A percentile compares a stretch with the other conserved stretches of the same genome.
These are phyloP conservation scores for Pestalotiopsis sp. DNA, from an alignment of 2,329 filamentous ascomycete species.

Conservation along the genomic window DNA sequence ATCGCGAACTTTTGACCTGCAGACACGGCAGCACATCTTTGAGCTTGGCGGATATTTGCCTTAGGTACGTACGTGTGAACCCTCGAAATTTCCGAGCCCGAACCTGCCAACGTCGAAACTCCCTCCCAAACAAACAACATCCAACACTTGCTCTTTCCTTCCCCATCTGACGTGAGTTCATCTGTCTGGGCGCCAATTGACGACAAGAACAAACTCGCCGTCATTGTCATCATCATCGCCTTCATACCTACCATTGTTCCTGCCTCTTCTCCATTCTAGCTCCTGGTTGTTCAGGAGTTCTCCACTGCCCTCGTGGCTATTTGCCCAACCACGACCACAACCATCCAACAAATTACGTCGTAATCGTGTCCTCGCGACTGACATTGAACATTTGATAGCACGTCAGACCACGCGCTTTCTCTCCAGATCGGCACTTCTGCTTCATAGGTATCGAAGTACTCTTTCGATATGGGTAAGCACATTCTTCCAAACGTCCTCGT, in stretches of 20 bases:
- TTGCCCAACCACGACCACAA: conserved; percentile 6
- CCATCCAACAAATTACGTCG: conserved; percentile 7
- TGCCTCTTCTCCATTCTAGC: not conserved
- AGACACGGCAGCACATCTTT: conserved; percentile 19
- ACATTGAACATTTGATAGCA: conserved; percentile 21
- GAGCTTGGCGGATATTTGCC: conserved; percentile 8
- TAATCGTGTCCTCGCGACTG: conserved; percentile 21
- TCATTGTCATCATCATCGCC: not conserved
- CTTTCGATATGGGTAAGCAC: conserved; percentile 52
- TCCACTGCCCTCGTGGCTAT: conserved; percentile 13
- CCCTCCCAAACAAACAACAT: not conserved
- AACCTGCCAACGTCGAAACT: not conserved
- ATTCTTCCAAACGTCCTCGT: conserved; percentile 26
- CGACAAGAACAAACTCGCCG: not conserved
- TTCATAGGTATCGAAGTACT: conserved; percentile 28
- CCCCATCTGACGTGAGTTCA: conserved; percentile 7
- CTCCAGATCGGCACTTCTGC: conserved; percentile 23
- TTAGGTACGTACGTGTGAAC: conserved; percentile 18
- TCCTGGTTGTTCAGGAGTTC: conserved; percentile 11
- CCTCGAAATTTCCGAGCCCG: conserved; percentile 19
- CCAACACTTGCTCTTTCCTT: conserved; percentile 3
- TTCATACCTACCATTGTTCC: not conserved
- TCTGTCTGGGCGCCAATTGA: conserved; percentile 3
- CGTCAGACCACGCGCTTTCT: conserved; percentile 30
- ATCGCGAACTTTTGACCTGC: conserved; percentile 36